Percentiles rank a stretch among this genome's conserved stretches.
phyloP scores from a whole-genome alignment of 2,329 filamentous ascomycete genomes.

The Alternaria consortialis region DNA sequence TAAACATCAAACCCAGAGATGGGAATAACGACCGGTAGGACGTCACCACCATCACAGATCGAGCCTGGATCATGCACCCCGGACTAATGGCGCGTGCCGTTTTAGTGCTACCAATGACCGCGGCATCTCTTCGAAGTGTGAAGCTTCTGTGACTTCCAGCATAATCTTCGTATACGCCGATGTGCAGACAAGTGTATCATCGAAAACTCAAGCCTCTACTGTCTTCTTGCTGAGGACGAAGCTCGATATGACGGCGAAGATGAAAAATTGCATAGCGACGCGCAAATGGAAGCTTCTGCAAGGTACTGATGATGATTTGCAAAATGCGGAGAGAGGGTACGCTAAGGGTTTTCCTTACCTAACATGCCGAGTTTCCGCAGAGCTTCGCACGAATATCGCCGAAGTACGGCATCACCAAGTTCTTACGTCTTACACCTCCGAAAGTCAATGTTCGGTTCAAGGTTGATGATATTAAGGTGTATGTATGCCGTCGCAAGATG shows the following conservation, averaged over 20 bases:
- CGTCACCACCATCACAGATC: constrained; percentile 25
- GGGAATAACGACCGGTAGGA: constrained; percentile 23
- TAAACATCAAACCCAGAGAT: constrained; percentile 19
- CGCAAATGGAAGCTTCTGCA: not conserved
- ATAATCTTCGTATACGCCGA: not conserved
- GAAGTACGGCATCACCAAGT: constrained; percentile 10
- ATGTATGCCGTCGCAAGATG: not conserved
- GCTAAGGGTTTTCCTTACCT: constrained; percentile 9
- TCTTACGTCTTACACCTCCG: not conserved
- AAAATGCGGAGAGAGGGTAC: constrained; percentile 2
- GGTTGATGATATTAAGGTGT: not conserved
- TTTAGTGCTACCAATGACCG: constrained; percentile 3
- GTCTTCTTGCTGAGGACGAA: not conserved
- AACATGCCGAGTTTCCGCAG: constrained; percentile 17
- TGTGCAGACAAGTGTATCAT: not conserved
- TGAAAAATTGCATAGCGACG: not conserved
- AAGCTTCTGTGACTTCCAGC: not conserved
- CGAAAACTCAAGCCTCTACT: not conserved
- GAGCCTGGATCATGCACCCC: constrained; percentile 31
- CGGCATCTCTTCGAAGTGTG: not conserved
- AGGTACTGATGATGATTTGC: constrained; percentile 2
- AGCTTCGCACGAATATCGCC: constrained; percentile 19
- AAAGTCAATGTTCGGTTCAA: not conserved
- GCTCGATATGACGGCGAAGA: not conserved
- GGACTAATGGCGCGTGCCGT: constrained; percentile 24